Evolutionary conservation across 768 basidiomycete species (phyloP), one percentile per base, ranked within the genome.

Genomic region (Boletus speciosus): DNA sequence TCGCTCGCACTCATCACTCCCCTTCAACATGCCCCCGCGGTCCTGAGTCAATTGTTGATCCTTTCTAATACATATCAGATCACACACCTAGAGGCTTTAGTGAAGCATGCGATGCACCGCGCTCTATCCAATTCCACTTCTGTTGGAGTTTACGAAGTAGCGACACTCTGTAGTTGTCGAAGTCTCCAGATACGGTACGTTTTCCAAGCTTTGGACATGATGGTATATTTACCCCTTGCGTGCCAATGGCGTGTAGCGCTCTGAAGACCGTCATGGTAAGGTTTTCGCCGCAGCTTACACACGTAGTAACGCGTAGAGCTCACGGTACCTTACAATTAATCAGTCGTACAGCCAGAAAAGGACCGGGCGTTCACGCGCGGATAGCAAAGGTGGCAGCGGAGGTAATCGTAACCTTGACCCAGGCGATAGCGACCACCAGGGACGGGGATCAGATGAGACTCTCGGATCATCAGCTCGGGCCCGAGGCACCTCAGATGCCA

Each of bases 61-160:
- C 77, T 99, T 31, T 80, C 90, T 10, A 88, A 83, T 55, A 93
- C 86, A 51, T 98, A 98, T 71, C 76, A 83, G 38, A 78, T 97
- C 49, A 67, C 77, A 3, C 85, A 95, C 66, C 74, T 99, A 19
- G 82, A 86, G 59, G 76, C 75, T 6, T 75, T 95, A 21, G 91
- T 92, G n/a, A 89, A 89, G 61, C 95, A 98, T 69, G 91, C 93
- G 5, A 91, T 98, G 86, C 96, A 98, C 66, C 84, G 86, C 21
- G 82, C 88, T 15, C 71, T 98, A 31, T 88, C 86, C 32, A 90
- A 91, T 63, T 81, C 84, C 29, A 91, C 88, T 12, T 91, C 90
- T 27, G 90, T 95, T 19, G 90, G 89, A 27, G 88, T 98, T 41
- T 98, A 98, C 67, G 94, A 97, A 68, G 93, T 97, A 10, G 92